phyloP scores from a whole-genome alignment of 306 rosid genomes.

The Dryas alaskensis region DNA sequence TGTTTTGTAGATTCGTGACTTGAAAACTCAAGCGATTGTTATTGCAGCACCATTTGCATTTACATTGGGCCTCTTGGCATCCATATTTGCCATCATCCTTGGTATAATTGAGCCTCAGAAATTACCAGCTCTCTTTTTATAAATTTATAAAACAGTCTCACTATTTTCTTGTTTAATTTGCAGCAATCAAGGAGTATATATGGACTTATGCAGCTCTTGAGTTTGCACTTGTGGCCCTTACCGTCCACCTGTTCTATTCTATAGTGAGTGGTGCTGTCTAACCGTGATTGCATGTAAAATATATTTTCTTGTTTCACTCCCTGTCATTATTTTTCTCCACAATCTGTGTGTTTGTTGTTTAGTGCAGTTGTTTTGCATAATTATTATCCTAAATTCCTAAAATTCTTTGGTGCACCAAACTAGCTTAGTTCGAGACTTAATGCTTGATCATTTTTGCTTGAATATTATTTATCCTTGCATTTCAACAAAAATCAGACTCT shows the following conservation, averaged over 20 bases:
- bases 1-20: constrained; percentile 61
- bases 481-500: not conserved
- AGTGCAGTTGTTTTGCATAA: not conserved
- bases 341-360: not conserved
- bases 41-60: constrained; percentile 87
- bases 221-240: constrained; percentile 84
- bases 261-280: constrained; percentile 48
- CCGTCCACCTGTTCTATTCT: constrained; percentile 66
- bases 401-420: not conserved
- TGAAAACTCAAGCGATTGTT: constrained; percentile 78
- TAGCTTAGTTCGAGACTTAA: not conserved
- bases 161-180: constrained; percentile 24
- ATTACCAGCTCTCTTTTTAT: not conserved
- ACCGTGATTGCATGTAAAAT: constrained; percentile 7
- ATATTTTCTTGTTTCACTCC: constrained; percentile 5
- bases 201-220: constrained; percentile 98
- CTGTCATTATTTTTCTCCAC: not conserved
- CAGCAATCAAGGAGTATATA: constrained; percentile 92
- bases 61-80: constrained; percentile 74
- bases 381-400: not conserved
- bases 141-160: constrained; percentile 6
- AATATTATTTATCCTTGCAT: too few relatives aligned
- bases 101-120: constrained; percentile 47
- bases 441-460: not conserved
- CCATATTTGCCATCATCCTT: constrained; percentile 71